Base-by-base conservation (phyloP, 176 grass and related monocot species). In the Alopecurus myosuroides region DNA sequence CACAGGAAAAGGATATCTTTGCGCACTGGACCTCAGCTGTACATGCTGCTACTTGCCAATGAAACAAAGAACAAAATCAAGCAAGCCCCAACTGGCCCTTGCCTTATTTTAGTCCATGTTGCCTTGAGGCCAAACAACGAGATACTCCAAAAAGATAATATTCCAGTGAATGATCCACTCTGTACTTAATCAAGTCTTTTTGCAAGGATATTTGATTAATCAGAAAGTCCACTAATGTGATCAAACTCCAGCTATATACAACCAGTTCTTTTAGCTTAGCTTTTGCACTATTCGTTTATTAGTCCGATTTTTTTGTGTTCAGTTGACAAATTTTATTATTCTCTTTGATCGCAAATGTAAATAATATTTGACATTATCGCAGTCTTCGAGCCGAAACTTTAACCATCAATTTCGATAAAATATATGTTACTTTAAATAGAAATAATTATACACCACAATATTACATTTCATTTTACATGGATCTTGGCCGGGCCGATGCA, bases 1-100 rank as follows among this genome's bases (percentile, higher is more conserved):
- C 58, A 68, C 36, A n/a, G n/a, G n/a, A n/a, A n/a, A n/a, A 85
- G 84, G 45, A 81, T 81, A 76, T 35, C 72, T 66, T 64, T 64
- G 75, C 39, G 39, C 71, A 62, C 87, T 60, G 82, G 70, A 69
- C 18, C 49, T 85, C 69, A 40, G 77, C 82, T 89, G 87, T 80
- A 76, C 35, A 76, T 39, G 77, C 87, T 39, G 35, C 87, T 36
- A 75, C 37, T 89, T 81, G 68, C 44, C 20, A 30, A 29, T 20
- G 52, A 35, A n/a, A n/a, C n/a, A 62, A 64, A 13, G 12, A 64
- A 62, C 22, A 25, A 11, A 79, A 28, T 17, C 41, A 19, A 52
- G 33, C 74, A 79, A 79, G 50, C 64, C 44, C 34, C 9, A 61
- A 57, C 10, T 22, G 68, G 22, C 14, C 65, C 48, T 22, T 56